Evolutionary conservation across 805 yeast genomes (phyloP), one percentile per base, ranked within the genome.

Genomic region (Lachancea dasiensis): DNA sequence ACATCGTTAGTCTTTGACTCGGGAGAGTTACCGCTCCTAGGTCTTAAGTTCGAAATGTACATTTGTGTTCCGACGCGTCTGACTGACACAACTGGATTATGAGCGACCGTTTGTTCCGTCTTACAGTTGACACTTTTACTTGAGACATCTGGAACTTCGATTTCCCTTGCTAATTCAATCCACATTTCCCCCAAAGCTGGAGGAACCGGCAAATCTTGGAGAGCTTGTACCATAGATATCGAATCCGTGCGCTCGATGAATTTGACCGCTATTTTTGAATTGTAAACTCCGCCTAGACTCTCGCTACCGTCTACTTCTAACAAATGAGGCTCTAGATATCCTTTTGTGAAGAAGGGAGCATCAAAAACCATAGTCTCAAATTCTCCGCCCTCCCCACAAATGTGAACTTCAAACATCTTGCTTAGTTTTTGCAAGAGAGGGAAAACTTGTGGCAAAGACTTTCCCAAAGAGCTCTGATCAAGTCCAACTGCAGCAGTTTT

Each of bases 311-410:
- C 78, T 14, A 68, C 56, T 1, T 74, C 61, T 1, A 72, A 56
- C 20, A 65, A 52, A 11, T 55, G 56, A 2, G 68, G 63, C 6
- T 60, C 63, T 30, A 81, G 56, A 36, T 57, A 63, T 26, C 75
- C 77, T 31, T 72, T 65, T 22, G 63, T 64, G 63, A 90, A 92
- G 43, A 86, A 80, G 0, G 95, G 95, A 1, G 94, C 86, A 59
- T 92, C 96, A 20, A 92, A 66, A 2, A 90, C 97, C 48, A 90
- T 65, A 0, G 96, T 81, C 58, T 92, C 99, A 60, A 86, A 92
- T 60, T 92, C 99, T 1, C 99, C 99, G 23, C 99, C 99, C 66
- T 92, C 99, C 10, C 99, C 99, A 64, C 98, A 92, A 0, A 92
- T 78, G 58, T 90, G 96, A 10, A 89, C 84, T 2, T 89, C 95